Conservation (phyloP, 176 grass and related monocot genomes). For the Saccharum officinarum region DNA sequence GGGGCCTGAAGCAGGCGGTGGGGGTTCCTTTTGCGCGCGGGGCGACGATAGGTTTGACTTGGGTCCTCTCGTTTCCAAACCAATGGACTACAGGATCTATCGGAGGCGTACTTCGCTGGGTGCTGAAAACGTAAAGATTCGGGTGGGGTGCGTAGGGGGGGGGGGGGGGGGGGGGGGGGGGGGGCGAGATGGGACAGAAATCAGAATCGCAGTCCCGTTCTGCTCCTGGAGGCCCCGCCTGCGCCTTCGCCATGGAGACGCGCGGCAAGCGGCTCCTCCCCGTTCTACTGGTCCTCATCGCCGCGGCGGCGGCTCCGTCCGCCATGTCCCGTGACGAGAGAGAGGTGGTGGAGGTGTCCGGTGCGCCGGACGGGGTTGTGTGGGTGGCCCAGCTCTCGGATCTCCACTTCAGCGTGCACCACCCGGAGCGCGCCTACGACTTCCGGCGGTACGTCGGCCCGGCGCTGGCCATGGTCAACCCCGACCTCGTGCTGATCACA, state of each 20-base stretch:
- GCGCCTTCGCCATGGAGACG: slow-evolving; percentile 34
- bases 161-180: too few species aligned
- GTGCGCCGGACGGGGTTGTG: slow-evolving; percentile 63
- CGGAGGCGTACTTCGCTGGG: too few species aligned
- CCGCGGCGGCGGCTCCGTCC: slow-evolving; percentile 15
- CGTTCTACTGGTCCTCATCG: slow-evolving; percentile 29
- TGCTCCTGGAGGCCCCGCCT: background rate
- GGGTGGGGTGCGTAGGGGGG: too few species aligned
- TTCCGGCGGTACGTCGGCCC: slow-evolving; percentile 78
- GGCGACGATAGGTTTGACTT: too few species aligned
- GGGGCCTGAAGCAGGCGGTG: too few species aligned
- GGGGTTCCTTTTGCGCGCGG: too few species aligned
- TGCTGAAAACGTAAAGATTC: too few species aligned
- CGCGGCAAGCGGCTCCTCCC: slow-evolving; percentile 27
- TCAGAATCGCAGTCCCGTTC: background rate
- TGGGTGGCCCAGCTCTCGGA: slow-evolving; percentile 93
- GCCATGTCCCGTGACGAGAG: slow-evolving; percentile 2
- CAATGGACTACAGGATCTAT: too few species aligned
- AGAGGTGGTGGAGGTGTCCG: slow-evolving; percentile 58
- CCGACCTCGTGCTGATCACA: slow-evolving; percentile 87
- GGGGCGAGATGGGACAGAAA: too few species aligned
- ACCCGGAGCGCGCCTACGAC: slow-evolving; percentile 88
- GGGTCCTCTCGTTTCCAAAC: too few species aligned
- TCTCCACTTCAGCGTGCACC: slow-evolving; percentile 97
- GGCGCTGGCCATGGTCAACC: slow-evolving; percentile 77